phyloP scores from a whole-genome alignment of 1,284 basidiomycete species.

The Sparassis latifolia region DNA sequence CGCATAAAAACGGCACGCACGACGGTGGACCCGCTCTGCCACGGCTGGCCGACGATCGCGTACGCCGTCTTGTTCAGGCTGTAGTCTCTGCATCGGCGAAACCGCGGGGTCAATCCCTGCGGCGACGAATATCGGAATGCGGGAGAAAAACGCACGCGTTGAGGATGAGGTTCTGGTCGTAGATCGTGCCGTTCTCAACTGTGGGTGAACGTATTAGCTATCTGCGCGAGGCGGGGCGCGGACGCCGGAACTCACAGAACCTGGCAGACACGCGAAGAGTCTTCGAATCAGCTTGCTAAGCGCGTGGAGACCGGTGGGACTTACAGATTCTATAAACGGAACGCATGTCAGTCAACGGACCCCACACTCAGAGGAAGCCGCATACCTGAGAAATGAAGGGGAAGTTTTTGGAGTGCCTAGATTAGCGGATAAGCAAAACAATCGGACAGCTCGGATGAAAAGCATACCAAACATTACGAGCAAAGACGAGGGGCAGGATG shows the following conservation, averaged over 20 bases:
- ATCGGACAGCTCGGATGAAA: neutral
- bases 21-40: slow-evolving; percentile 5
- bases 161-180: slow-evolving; percentile 25
- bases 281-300: neutral
- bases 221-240: too few species aligned
- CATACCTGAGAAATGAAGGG: slow-evolving; percentile 7
- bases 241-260: neutral
- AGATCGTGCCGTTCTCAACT: slow-evolving; percentile 29
- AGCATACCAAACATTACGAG: slow-evolving; percentile 1
- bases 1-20: neutral
- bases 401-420: slow-evolving; percentile 5
- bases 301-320: slow-evolving; percentile 1
- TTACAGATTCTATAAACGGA: neutral
- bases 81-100: neutral
- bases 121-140: neutral
- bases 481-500: slow-evolving; percentile 8
- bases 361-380: neutral
- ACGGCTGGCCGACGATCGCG: slow-evolving; percentile 6
- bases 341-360: too few species aligned
- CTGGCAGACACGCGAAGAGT: neutral
- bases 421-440: too few species aligned
- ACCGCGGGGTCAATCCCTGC: neutral
- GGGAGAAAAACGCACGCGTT: slow-evolving; percentile 1
- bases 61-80: slow-evolving; percentile 6
- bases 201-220: neutral